Base-by-base conservation (phyloP, 768 basidiomycete species). In the Mycena olivaceomarginata region DNA sequence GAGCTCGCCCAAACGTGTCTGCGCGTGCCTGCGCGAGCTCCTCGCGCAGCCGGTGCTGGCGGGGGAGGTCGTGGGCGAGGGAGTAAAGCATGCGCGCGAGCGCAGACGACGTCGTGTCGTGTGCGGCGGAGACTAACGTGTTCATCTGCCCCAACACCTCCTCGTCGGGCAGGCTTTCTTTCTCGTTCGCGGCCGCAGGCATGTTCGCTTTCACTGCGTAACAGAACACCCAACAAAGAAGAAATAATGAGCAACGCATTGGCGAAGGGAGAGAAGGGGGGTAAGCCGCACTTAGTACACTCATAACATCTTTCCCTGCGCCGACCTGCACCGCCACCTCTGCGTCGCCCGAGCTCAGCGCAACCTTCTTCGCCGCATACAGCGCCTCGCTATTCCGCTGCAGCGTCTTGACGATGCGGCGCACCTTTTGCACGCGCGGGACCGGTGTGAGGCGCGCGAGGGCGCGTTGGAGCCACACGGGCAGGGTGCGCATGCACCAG, bases 131-230 rank as follows among this genome's bases (percentile, higher is more conserved):
- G 25, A 70, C 57, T 59, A 70, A 39, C 39, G 70, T 70, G 45
- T 63, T 63, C 70, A 70, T 70, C 59, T 70, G 70, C 20, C 70
- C 70, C 60, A 70, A 25, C 57, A 70, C 70, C 70, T 70, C 59
- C 18, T 70, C 70, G 60, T 70, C 70, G 45, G 70, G 57, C 59
- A 70, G 37, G 37, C 45, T 62, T 45, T 70, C 70, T 45, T 70
- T 70, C 70, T 70, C 70, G 59, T 51, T 70, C 25, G 22, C 70
- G 45, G 70, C 37, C 7, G 70, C 70, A 31, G 59, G 4, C 70
- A 63, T 62, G 60, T 70, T 70, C 41, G 70, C 70, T 43, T 39
- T 22, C 57, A 70, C 68, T 69, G 22, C 15, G 22, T n/a, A 67
- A 67, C 31, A 40, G 51, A 56, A 51, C 46, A 41, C 20, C 18